These are phyloP conservation scores for Cercospora beticola DNA, from an alignment of 2,329 filamentous ascomycete species.

Conservation along the genomic window DNA sequence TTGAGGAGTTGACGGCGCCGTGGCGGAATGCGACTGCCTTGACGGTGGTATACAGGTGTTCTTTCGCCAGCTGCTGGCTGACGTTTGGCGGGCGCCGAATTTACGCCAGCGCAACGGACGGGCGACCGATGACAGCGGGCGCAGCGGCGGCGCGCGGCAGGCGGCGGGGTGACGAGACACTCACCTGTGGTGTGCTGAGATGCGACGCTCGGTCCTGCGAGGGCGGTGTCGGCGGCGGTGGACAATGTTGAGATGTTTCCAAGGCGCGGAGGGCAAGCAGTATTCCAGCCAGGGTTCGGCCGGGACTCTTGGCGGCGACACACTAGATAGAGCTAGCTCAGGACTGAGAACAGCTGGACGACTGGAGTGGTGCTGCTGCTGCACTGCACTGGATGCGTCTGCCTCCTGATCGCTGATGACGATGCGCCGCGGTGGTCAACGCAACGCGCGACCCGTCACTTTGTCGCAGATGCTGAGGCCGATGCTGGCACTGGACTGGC, in stretches of 20 bases:
- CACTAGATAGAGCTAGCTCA: not conserved
- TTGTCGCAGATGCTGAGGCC: not conserved
- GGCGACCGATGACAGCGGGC: conserved; percentile 5
- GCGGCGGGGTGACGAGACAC: not conserved
- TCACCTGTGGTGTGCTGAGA: conserved; percentile 12
- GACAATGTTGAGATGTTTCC: conserved; percentile 4
- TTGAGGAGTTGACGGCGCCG: not conserved
- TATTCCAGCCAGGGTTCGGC: not conserved
- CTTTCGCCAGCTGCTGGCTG: conserved; percentile 12
- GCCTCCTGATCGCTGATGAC: not conserved
- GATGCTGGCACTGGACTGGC: not conserved
- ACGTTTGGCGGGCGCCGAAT: conserved; percentile 10
- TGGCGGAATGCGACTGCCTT: conserved; percentile 25
- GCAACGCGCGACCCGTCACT: not conserved
- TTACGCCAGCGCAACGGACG: conserved; percentile 10
- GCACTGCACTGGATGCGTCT: not conserved
- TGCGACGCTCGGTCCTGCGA: conserved; percentile 7
- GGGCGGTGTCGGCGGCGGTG: conserved; percentile 1
- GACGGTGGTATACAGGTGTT: conserved; percentile 22
- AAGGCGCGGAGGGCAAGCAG: not conserved
- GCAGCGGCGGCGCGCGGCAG: conserved; percentile 4
- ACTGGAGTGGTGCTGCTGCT: not conserved
- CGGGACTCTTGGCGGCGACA: not conserved
- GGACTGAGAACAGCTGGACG: not conserved
- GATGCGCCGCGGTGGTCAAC: not conserved